phyloP scores from a whole-genome alignment of 2,329 filamentous ascomycete species.

The Aspergillus floridensis region DNA sequence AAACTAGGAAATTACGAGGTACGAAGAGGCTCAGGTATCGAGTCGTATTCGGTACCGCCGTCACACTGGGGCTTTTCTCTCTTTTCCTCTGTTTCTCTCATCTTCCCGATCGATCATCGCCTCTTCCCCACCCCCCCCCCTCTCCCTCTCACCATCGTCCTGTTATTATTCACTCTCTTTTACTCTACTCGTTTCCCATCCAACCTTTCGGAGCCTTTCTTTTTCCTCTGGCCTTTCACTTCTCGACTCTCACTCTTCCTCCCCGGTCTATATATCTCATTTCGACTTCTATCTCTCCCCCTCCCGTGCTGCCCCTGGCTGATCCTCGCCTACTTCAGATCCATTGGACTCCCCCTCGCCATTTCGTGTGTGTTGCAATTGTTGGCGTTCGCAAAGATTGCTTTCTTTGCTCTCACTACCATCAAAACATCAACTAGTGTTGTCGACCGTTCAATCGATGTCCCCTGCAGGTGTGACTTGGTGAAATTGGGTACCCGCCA shows the following conservation, averaged over 20 bases:
- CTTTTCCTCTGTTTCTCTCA: slow-evolving; percentile 5
- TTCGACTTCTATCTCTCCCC: not conserved
- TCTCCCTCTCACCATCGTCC: slow-evolving; percentile 4
- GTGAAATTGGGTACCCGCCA: slow-evolving; percentile 20
- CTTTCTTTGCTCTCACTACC: slow-evolving; percentile 2
- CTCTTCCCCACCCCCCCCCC: not conserved
- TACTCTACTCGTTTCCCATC: not conserved
- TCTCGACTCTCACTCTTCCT: not conserved
- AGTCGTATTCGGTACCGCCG: slow-evolving; percentile 9
- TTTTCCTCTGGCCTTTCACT: not conserved
- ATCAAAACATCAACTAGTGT: not conserved
- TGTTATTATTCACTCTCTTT: not conserved
- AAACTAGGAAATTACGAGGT: not conserved
- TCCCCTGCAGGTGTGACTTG: slow-evolving; percentile 18
- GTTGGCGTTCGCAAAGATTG: slow-evolving; percentile 1
- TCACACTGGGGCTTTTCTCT: slow-evolving; percentile 6
- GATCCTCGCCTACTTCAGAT: not conserved
- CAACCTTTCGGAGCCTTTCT: not conserved
- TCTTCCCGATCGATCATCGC: slow-evolving; percentile 9
- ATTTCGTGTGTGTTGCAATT: not conserved
- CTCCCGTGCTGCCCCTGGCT: not conserved
- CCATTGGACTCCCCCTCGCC: not conserved
- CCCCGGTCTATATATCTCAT: not conserved
- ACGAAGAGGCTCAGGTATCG: not conserved
- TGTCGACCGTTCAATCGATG: slow-evolving; percentile 1